Percentiles rank a stretch among this genome's conserved stretches.
Evolutionary conservation across 2,329 filamentous ascomycete species (phyloP).

Genomic region (Fusarium albosuccineum): DNA sequence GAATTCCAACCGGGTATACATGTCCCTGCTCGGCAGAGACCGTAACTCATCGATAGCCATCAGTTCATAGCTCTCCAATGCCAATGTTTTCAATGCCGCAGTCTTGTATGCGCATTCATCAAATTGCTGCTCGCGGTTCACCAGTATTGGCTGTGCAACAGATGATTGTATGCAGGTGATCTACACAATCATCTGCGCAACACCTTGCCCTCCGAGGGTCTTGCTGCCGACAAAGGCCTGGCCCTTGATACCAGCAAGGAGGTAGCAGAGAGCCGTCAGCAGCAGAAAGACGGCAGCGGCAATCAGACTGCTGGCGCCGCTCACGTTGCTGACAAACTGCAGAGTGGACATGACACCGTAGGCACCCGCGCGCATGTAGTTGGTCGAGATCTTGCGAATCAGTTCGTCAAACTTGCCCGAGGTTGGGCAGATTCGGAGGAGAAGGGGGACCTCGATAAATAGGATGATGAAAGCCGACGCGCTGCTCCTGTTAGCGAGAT

Average conservation of each 20-base stretch:
- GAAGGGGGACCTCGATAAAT: slow-evolving; percentile 91
- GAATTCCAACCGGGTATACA: slow-evolving; percentile 47
- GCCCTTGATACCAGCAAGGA: slow-evolving; percentile 81
- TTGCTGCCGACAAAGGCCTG: slow-evolving; percentile 94
- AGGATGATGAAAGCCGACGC: slow-evolving; percentile 79
- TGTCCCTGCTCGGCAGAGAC: slow-evolving; percentile 42
- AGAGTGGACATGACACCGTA: slow-evolving; percentile 84
- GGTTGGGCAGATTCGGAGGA: slow-evolving; percentile 97
- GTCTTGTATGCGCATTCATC: background rate
- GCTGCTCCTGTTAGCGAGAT: slow-evolving; percentile 56
- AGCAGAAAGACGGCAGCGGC: slow-evolving; percentile 86
- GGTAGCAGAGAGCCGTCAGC: slow-evolving; percentile 84
- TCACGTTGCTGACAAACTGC: slow-evolving; percentile 85
- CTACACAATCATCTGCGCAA: slow-evolving; percentile 98
- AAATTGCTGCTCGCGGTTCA: slow-evolving; percentile 9
- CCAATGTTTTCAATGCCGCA: background rate
- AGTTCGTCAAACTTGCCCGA: slow-evolving; percentile 88
- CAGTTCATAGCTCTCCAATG: slow-evolving; percentile 10
- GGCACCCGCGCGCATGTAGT: slow-evolving; percentile 94
- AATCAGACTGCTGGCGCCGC: slow-evolving; percentile 78
- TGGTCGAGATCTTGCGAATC: slow-evolving; percentile 93
- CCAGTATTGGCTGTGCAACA: background rate
- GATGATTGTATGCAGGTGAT: background rate
- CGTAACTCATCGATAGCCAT: slow-evolving; percentile 42
- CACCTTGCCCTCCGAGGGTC: slow-evolving; percentile 91